phyloP scores from a whole-genome alignment of 2,329 filamentous ascomycete species.

The Tolypocladium inflatum region DNA sequence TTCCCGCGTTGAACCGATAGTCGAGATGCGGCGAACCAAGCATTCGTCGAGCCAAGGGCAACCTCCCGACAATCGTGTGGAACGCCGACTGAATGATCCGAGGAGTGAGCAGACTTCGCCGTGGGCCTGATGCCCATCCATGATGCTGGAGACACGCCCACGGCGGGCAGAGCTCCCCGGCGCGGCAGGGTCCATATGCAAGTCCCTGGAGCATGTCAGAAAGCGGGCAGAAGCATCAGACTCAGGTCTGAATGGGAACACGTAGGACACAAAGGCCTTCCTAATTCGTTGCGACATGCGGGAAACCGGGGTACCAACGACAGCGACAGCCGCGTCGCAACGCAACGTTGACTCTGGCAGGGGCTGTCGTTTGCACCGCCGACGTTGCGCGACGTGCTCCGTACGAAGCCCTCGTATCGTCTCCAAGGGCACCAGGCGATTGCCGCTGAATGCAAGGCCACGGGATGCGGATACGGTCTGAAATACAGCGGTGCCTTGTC shows the following conservation, averaged over 20 bases:
- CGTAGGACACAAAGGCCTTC: background rate
- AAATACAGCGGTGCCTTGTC: no score
- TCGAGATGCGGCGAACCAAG: background rate
- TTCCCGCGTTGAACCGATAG: background rate
- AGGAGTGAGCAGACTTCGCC: background rate
- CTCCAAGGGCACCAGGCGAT: no score
- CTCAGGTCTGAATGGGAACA: background rate
- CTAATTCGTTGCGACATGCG: background rate
- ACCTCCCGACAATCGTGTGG: background rate
- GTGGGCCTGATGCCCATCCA: background rate
- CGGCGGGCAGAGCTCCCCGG: background rate
- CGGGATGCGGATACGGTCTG: no score
- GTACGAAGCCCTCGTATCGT: no score
- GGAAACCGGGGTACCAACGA: background rate
- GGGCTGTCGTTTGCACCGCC: background rate
- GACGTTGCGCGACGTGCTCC: no score
- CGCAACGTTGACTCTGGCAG: background rate
- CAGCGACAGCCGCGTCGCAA: background rate
- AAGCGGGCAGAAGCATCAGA: background rate
- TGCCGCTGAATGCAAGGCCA: no score
- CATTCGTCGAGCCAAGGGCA: background rate
- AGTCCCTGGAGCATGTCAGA: background rate
- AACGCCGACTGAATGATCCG: background rate
- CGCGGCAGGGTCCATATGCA: background rate
- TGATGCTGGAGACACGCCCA: background rate